These are phyloP conservation scores for Wickerhamomyces ciferrii DNA, from an alignment of 805 yeast genomes.

Conservation along the genomic window DNA sequence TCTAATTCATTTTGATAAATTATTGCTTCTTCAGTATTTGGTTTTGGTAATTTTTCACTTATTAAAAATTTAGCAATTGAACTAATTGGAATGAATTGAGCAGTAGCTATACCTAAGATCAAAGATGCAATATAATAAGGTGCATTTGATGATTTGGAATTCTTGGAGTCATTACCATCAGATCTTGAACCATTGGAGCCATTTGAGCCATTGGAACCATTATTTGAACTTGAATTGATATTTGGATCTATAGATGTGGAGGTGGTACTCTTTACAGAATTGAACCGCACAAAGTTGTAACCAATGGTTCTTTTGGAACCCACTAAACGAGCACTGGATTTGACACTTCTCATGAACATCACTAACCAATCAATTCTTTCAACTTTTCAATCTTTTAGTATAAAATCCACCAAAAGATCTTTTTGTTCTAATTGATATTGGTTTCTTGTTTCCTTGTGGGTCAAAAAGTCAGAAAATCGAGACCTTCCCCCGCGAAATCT, in stretches of 20 bases:
- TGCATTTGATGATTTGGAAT: constrained; percentile 1
- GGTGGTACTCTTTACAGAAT: not conserved
- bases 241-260: not conserved
- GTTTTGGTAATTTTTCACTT: constrained; percentile 16
- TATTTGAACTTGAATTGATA: not conserved
- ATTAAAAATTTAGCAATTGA: constrained; percentile 24
- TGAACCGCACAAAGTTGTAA: not conserved
- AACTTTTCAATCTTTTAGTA: too few relatives aligned
- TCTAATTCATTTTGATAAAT: constrained; percentile 33
- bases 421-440: too few relatives aligned
- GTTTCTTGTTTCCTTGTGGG: too few relatives aligned
- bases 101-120: constrained; percentile 27
- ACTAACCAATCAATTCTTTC: too few relatives aligned
- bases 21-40: constrained; percentile 22
- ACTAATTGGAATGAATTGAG: constrained; percentile 28
- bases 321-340: too few relatives aligned
- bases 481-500: too few relatives aligned
- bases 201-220: not conserved
- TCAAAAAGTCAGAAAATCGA: too few relatives aligned
- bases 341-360: too few relatives aligned
- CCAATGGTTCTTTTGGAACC: too few relatives aligned
- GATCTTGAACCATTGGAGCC: not conserved
- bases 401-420: too few relatives aligned
- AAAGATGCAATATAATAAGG: constrained; percentile 21
- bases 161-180: too few relatives aligned